phyloP scores from a whole-genome alignment of 2,329 filamentous ascomycete species.

The Cyphellophora attinorum region DNA sequence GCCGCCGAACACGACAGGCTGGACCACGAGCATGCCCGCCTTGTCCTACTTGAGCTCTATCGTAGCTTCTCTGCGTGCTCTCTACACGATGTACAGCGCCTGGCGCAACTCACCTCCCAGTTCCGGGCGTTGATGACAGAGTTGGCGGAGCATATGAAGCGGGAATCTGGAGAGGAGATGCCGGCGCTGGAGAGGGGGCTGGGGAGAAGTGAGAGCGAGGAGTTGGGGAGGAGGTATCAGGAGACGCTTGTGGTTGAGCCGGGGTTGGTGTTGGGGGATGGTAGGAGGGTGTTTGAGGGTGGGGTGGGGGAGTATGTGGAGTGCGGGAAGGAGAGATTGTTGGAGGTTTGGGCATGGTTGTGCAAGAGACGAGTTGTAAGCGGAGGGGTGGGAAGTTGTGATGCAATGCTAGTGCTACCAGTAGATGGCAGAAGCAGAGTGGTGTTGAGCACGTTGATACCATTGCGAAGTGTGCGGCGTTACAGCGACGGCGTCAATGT shows the following conservation, averaged over 20 bases:
- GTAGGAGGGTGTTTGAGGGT: conserved; percentile 7
- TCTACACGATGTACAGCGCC: neutral
- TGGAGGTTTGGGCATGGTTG: neutral
- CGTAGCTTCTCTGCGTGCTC: conserved; percentile 2
- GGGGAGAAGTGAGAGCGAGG: conserved; percentile 6
- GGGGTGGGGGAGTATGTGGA: conserved; percentile 9
- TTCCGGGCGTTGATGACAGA: conserved; percentile 10
- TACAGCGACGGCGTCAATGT: too few relatives aligned
- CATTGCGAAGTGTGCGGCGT: too few relatives aligned
- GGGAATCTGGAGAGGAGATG: conserved; percentile 13
- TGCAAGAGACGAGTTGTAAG: neutral
- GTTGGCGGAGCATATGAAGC: conserved; percentile 13
- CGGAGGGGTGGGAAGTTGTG: conserved; percentile 1
- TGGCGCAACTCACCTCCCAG: neutral
- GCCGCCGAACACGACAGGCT: conserved; percentile 15
- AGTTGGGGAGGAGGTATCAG: conserved; percentile 11
- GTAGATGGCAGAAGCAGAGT: neutral
- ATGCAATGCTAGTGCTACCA: neutral
- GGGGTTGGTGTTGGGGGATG: conserved; percentile 7
- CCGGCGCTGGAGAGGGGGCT: conserved; percentile 10
- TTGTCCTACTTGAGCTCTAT: conserved; percentile 6
- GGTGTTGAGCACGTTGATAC: too few relatives aligned
- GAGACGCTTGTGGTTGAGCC: conserved; percentile 11
- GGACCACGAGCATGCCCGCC: conserved; percentile 12
- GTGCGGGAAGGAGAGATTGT: conserved; percentile 2